Evolutionary conservation across 2,329 filamentous ascomycete genomes (phyloP), one percentile per base, ranked within the genome.

Genomic region (Penicillium polonicum): DNA sequence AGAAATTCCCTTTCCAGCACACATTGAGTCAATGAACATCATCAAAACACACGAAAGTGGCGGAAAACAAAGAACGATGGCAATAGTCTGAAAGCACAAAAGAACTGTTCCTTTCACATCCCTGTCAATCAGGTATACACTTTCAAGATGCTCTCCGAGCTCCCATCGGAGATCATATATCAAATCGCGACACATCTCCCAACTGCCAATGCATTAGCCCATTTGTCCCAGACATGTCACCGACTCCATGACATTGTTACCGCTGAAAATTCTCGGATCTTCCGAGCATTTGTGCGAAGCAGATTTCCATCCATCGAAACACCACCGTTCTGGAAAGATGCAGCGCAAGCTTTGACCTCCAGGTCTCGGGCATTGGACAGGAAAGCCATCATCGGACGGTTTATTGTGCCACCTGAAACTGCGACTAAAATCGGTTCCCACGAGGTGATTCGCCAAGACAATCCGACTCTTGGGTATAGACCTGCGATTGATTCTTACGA

Each of bases 401-500:
- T 82, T 62, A 70, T 85, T 19, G 74, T 80, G 41, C 82, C 67
- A 66, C 77, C 67, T 59, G 70, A 58, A 64, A 69, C 71, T 74
- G 78, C 79, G 68, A 73, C 65, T 15, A 69, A 69, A 39, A 64
- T 77, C 31, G 73, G 73, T n/a, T 58, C 67, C 39, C 62, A 68
- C 36, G 64, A 67, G 42, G 65, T 72, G 67, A 61, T 75, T 70
- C 53, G 77, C 66, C 60, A 76, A 78, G 74, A 86, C 77, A 55
- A 82, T 41, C 75, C 74, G 15, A 77, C 76, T 6, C 63, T 87
- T 66, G 85, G 85, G 4, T 88, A 85, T 62, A 80, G 80, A 25
- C 85, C 85, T 19, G 77, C 78, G 42, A 78, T 86, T 48, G 82
- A 85, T 65, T 83, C 82, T 56, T 84, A 84, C 63, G 83, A 85